phyloP scores from a whole-genome alignment of 2,329 filamentous ascomycete genomes.

The Ascocoryne sarcoides region DNA sequence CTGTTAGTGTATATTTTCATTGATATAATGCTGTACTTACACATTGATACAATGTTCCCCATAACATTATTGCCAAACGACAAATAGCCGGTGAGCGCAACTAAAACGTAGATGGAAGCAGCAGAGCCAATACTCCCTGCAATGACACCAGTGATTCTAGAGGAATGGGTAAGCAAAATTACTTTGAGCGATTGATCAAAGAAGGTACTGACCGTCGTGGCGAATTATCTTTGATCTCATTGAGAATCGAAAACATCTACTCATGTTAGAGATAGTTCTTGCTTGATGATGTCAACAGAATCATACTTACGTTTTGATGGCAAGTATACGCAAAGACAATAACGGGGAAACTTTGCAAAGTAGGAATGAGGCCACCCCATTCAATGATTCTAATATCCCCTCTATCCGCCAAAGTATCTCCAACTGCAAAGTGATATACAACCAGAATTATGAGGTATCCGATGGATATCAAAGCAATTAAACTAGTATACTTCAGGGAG shows the following conservation, averaged over 20 bases:
- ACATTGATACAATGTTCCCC: constrained; percentile 93
- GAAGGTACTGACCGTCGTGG: constrained; percentile 38
- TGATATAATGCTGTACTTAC: constrained; percentile 44
- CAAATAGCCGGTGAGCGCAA: constrained; percentile 90
- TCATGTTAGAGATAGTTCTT: constrained; percentile 23
- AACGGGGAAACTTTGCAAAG: constrained; percentile 81
- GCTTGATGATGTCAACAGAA: too few relatives aligned
- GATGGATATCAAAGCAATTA: constrained; percentile 86
- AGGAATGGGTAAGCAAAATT: constrained; percentile 2
- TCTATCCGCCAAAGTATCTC: constrained; percentile 66
- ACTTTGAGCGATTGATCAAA: not conserved
- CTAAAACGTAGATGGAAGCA: constrained; percentile 78
- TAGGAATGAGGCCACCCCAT: constrained; percentile 71
- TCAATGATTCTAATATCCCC: constrained; percentile 66
- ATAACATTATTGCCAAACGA: constrained; percentile 86
- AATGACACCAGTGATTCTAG: constrained; percentile 71
- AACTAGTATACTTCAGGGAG: constrained; percentile 93
- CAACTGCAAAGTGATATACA: constrained; percentile 77
- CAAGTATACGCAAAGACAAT: constrained; percentile 99
- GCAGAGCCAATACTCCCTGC: constrained; percentile 78
- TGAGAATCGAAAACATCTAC: constrained; percentile 97
- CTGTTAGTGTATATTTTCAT: constrained; percentile 4
- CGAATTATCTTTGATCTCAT: constrained; percentile 83
- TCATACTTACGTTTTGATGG: constrained; percentile 76
- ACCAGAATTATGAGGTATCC: constrained; percentile 90